phyloP scores from a whole-genome alignment of 768 basidiomycete species.

The Strobilomyces dryophilus region DNA sequence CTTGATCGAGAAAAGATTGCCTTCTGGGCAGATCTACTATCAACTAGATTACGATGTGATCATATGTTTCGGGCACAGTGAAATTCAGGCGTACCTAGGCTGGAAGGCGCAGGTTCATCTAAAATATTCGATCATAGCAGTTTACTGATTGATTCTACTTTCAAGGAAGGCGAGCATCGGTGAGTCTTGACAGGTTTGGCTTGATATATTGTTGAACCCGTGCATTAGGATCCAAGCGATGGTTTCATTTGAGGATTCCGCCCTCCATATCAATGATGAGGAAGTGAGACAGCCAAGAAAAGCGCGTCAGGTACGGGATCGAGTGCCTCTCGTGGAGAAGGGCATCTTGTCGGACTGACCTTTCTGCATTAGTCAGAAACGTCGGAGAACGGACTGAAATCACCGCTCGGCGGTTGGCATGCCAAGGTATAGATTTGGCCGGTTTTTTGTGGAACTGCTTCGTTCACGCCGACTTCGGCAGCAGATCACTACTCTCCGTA shows the following conservation, averaged over 20 bases:
- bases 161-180: not conserved
- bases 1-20: not conserved
- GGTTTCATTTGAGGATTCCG: too few relatives aligned
- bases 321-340: too few relatives aligned
- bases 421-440: too few relatives aligned
- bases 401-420: too few relatives aligned
- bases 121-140: not conserved
- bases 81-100: not conserved
- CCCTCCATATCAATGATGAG: too few relatives aligned
- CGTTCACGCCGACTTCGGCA: not conserved
- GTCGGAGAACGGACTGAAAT: too few relatives aligned
- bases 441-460: too few relatives aligned
- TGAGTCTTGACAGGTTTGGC: not conserved
- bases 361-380: too few relatives aligned
- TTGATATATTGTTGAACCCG: not conserved
- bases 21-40: not conserved
- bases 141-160: not conserved
- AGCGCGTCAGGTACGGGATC: too few relatives aligned
- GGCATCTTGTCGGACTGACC: too few relatives aligned
- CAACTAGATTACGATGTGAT: not conserved
- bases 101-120: not conserved
- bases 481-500: not conserved
- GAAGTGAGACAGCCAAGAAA: not conserved
- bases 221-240: not conserved
- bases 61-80: not conserved